Evolutionary conservation across 164 flowering plant species (phyloP).

Genomic region (Buxus sempervirens): DNA sequence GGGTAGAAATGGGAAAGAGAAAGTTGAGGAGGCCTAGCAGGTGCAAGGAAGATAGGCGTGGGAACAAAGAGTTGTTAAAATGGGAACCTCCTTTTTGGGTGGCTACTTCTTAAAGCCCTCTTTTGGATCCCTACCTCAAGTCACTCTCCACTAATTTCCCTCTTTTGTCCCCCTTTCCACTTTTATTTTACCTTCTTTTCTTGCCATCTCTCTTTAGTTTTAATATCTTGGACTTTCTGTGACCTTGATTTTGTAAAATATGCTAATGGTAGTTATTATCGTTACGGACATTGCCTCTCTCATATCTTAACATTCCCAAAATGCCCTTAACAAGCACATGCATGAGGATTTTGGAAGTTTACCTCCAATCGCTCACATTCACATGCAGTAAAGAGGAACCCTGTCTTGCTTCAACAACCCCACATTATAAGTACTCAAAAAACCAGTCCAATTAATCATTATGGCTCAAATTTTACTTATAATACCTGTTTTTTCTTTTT

Average conservation of each 20-base stretch:
- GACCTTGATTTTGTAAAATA: slow-evolving; percentile 2
- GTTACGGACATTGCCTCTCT: slow-evolving; percentile 21
- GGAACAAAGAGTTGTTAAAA: slow-evolving; percentile 33
- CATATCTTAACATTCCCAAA: background rate
- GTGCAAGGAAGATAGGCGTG: slow-evolving; percentile 52
- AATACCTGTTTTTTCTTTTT: too few relatives aligned
- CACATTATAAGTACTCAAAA: too few relatives aligned
- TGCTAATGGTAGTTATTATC: slow-evolving; percentile 36
- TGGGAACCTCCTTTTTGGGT: slow-evolving; percentile 49
- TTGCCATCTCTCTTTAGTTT: background rate
- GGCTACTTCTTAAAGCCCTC: slow-evolving; percentile 39
- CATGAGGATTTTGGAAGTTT: too few relatives aligned
- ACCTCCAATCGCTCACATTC: too few relatives aligned
- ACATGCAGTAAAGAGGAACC: too few relatives aligned
- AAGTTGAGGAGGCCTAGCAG: slow-evolving; percentile 40
- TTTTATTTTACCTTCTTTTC: slow-evolving; percentile 4
- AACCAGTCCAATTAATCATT: too few relatives aligned
- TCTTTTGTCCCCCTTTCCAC: too few relatives aligned
- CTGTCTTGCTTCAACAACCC: too few relatives aligned
- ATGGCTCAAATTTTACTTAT: too few relatives aligned
- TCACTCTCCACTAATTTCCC: background rate
- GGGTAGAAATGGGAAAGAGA: slow-evolving; percentile 34
- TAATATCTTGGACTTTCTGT: slow-evolving; percentile 4
- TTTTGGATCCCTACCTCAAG: slow-evolving; percentile 9
- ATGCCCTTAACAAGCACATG: background rate